Base-by-base conservation (phyloP, 345 rosid genomes). In the Salix udensis region DNA sequence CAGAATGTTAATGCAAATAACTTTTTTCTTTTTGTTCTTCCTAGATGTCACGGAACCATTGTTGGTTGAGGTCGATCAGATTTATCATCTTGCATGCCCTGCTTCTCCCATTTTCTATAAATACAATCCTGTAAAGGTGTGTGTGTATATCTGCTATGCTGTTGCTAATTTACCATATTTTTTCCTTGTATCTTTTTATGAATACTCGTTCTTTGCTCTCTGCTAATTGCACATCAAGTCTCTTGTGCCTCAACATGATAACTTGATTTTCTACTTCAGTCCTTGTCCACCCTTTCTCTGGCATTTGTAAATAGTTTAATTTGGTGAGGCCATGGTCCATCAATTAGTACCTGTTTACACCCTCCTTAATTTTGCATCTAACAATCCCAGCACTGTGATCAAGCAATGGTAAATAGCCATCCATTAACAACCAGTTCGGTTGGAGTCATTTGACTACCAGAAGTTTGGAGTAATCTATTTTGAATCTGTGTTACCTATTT, bases 71-170 rank as follows among this genome's bases (percentile, higher is more conserved):
- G 98, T 95, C 53, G 98, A 93, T 83, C 94, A 83, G 87, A 95
- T 95, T 79, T 93, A 95, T 88, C 98, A 95, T 84, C 98, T 95
- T 61, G 98, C 98, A 62, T 95, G 98, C 78, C 98, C 98, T 64
- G 98, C 98, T 80, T 92, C 98, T 81, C 97, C 98, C 46, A 94
- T 94, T 55, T 94, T 94, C 80, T 94, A 94, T 74, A 93, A 95
- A 84, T 87, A 95, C 82, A 93, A 91, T 82, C 98, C 98, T n/a
- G 98, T 95, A 36, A 95, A 95, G 97, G 97, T 94, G 74, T 67
- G 91, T 84, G 73, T 69, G 91, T 84, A 13, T 11, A 21, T 70
- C 30, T 48, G 67, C 31, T 31, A 15, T 24, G 6, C 1, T 46
- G 50, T 12, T 46, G 52, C 52, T 46, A 12, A 53, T 24, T 36